These are phyloP conservation scores for Musa acuminata DNA, from an alignment of 176 grass and related monocot species.

Conservation along the genomic window DNA sequence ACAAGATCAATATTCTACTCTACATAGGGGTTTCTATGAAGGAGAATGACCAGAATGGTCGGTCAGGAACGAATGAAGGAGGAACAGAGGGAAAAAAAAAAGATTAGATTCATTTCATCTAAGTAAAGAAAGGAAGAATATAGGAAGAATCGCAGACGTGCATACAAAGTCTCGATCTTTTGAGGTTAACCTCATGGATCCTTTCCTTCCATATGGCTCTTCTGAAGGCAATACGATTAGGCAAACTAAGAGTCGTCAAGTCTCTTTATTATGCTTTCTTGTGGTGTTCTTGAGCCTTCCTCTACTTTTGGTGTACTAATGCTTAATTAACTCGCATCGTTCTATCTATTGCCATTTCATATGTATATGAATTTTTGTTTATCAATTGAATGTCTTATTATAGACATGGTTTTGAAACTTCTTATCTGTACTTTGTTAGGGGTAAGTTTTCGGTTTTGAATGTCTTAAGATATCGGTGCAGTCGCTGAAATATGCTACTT, in stretches of 20 bases:
- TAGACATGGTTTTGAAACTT: neutral
- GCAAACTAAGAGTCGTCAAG: no score
- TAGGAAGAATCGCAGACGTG: no score
- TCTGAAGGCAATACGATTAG: no score
- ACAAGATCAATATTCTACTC: no score
- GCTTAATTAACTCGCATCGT: neutral
- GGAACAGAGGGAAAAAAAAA: neutral
- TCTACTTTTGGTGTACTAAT: neutral
- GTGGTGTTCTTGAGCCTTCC: neutral
- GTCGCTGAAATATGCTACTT: no score
- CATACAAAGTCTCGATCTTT: no score
- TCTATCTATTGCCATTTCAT: neutral
- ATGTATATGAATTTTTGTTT: neutral
- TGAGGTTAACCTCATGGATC: neutral
- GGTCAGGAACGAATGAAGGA: no score
- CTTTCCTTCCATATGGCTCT: neutral
- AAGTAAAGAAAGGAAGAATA: neutral
- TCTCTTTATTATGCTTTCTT: no score
- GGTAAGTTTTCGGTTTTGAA: neutral
- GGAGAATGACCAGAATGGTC: no score
- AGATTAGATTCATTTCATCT: neutral
- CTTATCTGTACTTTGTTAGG: neutral
- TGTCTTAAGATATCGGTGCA: no score
- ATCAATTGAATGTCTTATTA: neutral
- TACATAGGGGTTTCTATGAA: no score